Conservation (phyloP, 257 asterid species). For the Parsonsia alboflavescens region DNA sequence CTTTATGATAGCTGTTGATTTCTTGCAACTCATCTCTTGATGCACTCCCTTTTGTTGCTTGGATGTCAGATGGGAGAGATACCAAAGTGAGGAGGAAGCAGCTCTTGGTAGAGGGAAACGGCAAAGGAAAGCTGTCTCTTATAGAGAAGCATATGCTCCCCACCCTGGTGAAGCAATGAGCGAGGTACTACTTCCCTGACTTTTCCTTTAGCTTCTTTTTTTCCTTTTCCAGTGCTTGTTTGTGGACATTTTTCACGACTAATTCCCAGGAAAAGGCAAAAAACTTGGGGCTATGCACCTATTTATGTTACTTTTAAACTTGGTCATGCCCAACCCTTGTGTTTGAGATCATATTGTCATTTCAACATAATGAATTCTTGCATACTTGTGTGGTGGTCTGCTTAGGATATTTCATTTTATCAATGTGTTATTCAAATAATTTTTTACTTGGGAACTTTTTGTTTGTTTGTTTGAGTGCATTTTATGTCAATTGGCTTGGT, state of each 20-base stretch:
- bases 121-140: conserved; percentile 85
- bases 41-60: conserved; percentile 19
- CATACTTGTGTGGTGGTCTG: neutral
- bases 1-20: neutral
- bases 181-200: conserved; percentile 43
- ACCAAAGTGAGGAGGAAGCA: conserved; percentile 90
- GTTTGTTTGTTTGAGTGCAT: neutral
- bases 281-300: conserved; percentile 6
- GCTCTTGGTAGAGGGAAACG: conserved; percentile 99
- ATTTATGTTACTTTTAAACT: neutral
- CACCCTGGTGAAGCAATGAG: conserved; percentile 49
- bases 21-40: neutral
- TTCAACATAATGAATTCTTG: neutral
- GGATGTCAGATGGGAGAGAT: conserved; percentile 77
- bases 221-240: neutral
- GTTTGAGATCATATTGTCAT: neutral
- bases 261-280: neutral
- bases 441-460: neutral
- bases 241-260: neutral
- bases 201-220: neutral
- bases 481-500: neutral
- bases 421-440: neutral
- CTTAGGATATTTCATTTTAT: neutral
- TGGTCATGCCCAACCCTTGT: neutral
- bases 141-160: conserved; percentile 77